Conservation (phyloP, 345 rosid genomes). For the Arabidopsis suecica region DNA sequence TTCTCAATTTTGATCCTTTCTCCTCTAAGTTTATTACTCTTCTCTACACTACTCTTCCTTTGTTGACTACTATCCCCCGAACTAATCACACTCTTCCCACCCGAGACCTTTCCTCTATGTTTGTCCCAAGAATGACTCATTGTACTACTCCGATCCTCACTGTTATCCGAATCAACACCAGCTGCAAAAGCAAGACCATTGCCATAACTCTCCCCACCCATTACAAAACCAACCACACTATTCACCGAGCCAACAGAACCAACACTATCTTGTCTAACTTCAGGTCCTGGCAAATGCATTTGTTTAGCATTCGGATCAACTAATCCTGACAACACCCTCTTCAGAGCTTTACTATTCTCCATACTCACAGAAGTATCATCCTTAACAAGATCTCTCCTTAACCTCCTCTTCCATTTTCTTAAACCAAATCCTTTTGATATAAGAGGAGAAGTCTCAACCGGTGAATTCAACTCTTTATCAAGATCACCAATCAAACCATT, state of each 20-base stretch:
- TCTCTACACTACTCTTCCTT: constrained; percentile 58
- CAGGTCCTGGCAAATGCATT: constrained; percentile 34
- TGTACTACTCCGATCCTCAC: constrained; percentile 71
- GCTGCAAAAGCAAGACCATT: constrained; percentile 55
- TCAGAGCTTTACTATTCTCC: constrained; percentile 58
- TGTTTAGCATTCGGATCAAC: constrained; percentile 45
- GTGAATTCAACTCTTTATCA: constrained; percentile 36
- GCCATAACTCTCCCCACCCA: constrained; percentile 48
- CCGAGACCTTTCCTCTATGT: constrained; percentile 50
- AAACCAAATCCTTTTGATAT: constrained; percentile 65
- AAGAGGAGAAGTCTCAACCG: constrained; percentile 46
- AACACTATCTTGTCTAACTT: constrained; percentile 48
- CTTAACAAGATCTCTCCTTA: constrained; percentile 62
- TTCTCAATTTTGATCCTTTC: constrained; percentile 80
- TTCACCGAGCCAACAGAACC: constrained; percentile 51
- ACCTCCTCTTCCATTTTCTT: constrained; percentile 79
- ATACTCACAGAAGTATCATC: constrained; percentile 52
- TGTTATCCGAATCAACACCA: constrained; percentile 65
- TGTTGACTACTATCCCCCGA: constrained; percentile 56
- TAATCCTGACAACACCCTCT: constrained; percentile 60
- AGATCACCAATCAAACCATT: constrained; percentile 46
- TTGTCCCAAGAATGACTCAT: constrained; percentile 51
- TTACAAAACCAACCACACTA: constrained; percentile 47
- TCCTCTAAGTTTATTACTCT: constrained; percentile 78
- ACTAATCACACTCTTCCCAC: constrained; percentile 54